Base-by-base conservation (phyloP, 2,329 filamentous ascomycete species). In the Byssothecium circinans region DNA sequence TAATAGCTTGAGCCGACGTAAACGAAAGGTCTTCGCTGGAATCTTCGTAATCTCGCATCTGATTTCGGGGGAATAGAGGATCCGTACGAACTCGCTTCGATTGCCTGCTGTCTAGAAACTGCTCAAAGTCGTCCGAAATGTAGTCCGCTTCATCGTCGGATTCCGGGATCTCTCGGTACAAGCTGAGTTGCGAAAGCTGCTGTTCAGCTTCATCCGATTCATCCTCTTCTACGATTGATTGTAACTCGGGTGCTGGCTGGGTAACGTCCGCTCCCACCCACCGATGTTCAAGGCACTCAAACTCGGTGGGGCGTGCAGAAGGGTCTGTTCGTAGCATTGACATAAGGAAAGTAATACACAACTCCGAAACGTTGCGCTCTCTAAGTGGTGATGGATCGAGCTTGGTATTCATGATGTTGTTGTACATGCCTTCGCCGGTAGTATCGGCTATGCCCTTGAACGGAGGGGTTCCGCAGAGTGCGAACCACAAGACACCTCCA, bases 401-500 rank as follows among this genome's bases (percentile, higher is more conserved):
- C 0, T 82, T 77, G 2, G 80, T 85, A 4, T 84, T 89, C 88
- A 96, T 96, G 65, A 97, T 94, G 54, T 84, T 88, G 52, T 89
- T 79, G 49, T 96, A 81, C 72, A 97, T 85, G 58, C 89, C 87
- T 3, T 85, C 84, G 52, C 92, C 88, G 54, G 84, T 86, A 41
- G 87, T 84, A 57, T 90, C 89, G 22, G 81, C 84, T 53, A 85
- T 83, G 14, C 88, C 91, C 22, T 86, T 86, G 67, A 89, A 97
- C 0, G 94, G 92, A 22, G 92, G 88, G 23, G 80, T 79, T 10
- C 83, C 84, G 4, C 87, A 91, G n/a, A 99, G 76, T 6, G 89
- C 79, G 63, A 88, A 94, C 74, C 91, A 99, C 5, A 97, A 74
- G 1, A 99, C 94, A 12, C 91, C 94, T 14, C 89, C 94, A 38